Base-by-base conservation (phyloP, 1,284 basidiomycete genomes). In the Cutaneotrichosporon cutaneum region DNA sequence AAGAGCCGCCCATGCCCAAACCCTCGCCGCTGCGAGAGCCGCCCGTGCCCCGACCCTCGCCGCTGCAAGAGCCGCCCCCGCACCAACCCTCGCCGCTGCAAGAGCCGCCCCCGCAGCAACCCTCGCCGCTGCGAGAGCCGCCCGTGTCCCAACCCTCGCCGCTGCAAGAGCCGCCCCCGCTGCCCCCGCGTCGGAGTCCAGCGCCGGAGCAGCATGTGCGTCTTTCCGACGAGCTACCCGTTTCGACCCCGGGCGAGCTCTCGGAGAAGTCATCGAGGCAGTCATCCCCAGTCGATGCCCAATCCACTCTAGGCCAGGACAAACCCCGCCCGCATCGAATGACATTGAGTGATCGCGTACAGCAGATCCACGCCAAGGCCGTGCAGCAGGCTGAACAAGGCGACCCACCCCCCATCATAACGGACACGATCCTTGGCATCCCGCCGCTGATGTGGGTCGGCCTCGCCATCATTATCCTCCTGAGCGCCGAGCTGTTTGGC, bases 401-500 rank as follows among this genome's bases (percentile, higher is more conserved):
- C 11, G 52, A 54, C 10, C 8, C 22, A 16, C 35, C 52, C 18
- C 35, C 35, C 0, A 39, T 36, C 22, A 18, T 26, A 21, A 22
- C 22, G 21, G 14, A 54, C 14, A 36, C 22, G 11, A 24, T 26
- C 8, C 33, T 55, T 16, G 54, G 54, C 8, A 21, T 55, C 26
- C n/a, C 24, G 7, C 54, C 54, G 13, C 33, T 56, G 10, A 35
- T 33, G 26, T 53, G 35, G 48, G 30, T n/a, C 1, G 45, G 35
- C 18, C 14, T 56, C 3, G 54, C 24, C 22, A 45, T 42, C 50
- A 11, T 61, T 9, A 14, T 21, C n/a, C 39, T 56, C 27, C 39
- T 64, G n/a, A 45, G 35, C 16, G 18, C 59, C 14, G 21, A 48
- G 27, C 35, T 52, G 1, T 47, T 61, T 21, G 63, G 63, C 16